Percentiles rank a stretch among this genome's conserved stretches.
These are phyloP conservation scores for Aspergillus brasiliensis DNA, from an alignment of 2,329 filamentous ascomycete species.

Conservation along the genomic window DNA sequence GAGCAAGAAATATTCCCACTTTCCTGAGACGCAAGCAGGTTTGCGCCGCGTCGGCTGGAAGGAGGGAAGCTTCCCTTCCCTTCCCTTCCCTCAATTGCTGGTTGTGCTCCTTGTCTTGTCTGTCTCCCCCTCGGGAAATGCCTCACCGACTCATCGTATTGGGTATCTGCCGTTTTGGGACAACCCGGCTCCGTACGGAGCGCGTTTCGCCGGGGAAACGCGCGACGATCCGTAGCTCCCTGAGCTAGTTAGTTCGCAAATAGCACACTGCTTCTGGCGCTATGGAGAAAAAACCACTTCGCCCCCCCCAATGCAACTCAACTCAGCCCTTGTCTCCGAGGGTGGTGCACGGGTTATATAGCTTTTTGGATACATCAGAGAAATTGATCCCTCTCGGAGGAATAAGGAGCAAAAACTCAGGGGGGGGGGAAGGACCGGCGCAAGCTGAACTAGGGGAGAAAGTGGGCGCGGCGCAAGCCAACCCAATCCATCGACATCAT, in stretches of 20 bases:
- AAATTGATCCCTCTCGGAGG: slow-evolving; percentile 8
- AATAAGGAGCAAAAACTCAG: neutral
- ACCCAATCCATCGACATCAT: neutral
- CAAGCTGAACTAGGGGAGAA: neutral
- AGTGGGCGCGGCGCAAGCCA: neutral
- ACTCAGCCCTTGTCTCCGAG: neutral
- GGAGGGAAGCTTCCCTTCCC: neutral
- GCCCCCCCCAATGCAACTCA: neutral
- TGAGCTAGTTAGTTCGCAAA: slow-evolving; percentile 5
- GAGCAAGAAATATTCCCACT: slow-evolving; percentile 4
- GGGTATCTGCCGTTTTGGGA: slow-evolving; percentile 4
- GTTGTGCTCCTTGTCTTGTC: neutral
- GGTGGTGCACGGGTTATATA: slow-evolving; percentile 9
- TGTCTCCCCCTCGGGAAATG: neutral
- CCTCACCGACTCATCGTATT: slow-evolving; percentile 8
- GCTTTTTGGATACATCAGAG: slow-evolving; percentile 17
- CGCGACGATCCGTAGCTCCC: slow-evolving; percentile 1
- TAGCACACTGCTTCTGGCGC: neutral
- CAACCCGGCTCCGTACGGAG: slow-evolving; percentile 5
- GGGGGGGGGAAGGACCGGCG: neutral
- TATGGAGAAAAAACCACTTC: neutral
- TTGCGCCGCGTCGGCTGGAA: slow-evolving; percentile 4
- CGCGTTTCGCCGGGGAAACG: neutral
- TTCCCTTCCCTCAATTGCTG: too few species aligned
- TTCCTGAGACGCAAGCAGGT: slow-evolving; percentile 9